Evolutionary conservation across 2,329 filamentous ascomycete genomes (phyloP), one percentile per base, ranked within the genome.

Genomic region (Fusarium protoensiforme): DNA sequence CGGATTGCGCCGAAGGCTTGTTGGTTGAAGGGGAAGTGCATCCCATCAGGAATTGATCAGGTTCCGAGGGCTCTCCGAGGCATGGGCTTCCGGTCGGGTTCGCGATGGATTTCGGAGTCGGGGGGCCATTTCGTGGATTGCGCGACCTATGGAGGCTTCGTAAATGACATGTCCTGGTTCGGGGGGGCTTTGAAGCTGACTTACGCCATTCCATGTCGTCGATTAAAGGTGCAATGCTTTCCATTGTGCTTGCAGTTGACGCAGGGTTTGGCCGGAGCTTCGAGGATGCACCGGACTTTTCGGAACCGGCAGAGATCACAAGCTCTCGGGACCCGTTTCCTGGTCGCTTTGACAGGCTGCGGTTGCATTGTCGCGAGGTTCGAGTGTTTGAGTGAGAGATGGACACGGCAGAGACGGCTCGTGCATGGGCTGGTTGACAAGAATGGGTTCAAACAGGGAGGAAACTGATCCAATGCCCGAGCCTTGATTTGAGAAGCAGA

Each of bases 251-350:
- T 72, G 56, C 76, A 78, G 20, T 78, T 78, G 73, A 78, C 71
- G 65, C 76, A 78, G 10, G 76, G 76, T 18, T 62, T 61, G 16
- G 69, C 58, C 2, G 73, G 61, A 33, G 64, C 65, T 18, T 73
- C 74, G n/a, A 78, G 73, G 27, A 78, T 78, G 54, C 76, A 78
- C 9, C 76, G 65, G 10, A 78, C 76, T 35, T 78, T 78, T 39
- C 76, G 64, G 5, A 68, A 46, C 4, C 76, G 76, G 54, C 76
- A 78, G 1, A 75, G 54, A 22, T 77, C 69, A 16, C 76, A 78
- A 7, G 76, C 76, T 5, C 75, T 61, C 3, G 75, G 72, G 1
- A 73, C 72, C 9, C 76, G 59, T 33, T 76, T 78, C 29, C 75
- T 74, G 7, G 36, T 51, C 0, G 65, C 10, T 41, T 77, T 75